phyloP scores from a whole-genome alignment of 805 yeast genomes.

The Deakozyma indianensis region DNA sequence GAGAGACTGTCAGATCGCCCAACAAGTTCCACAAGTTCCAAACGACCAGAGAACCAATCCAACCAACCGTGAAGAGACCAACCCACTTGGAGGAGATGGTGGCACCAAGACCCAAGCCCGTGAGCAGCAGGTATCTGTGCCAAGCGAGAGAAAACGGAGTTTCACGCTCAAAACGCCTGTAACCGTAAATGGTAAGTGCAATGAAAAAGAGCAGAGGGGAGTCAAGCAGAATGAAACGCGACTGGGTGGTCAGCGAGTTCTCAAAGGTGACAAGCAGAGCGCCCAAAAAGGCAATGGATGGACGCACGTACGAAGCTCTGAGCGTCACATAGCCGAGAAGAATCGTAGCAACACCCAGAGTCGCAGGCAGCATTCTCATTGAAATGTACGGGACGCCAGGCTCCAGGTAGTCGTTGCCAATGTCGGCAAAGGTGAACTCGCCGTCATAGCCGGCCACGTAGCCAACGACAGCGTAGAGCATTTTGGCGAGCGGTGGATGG shows the following conservation, averaged over 20 bases:
- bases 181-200: constrained; percentile 34
- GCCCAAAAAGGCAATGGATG: constrained; percentile 35
- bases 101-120: constrained; percentile 39
- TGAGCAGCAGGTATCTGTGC: constrained; percentile 33
- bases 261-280: constrained; percentile 43
- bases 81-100: constrained; percentile 52
- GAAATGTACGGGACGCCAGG: constrained; percentile 33
- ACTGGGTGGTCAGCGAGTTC: constrained; percentile 47
- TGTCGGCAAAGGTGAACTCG: constrained; percentile 25
- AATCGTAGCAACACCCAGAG: constrained; percentile 39
- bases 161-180: constrained; percentile 34
- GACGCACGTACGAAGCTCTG: constrained; percentile 39
- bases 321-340: constrained; percentile 40
- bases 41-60: constrained; percentile 40
- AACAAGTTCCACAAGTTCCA: constrained; percentile 50
- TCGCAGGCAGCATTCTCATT: constrained; percentile 43
- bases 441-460: constrained; percentile 39
- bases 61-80: constrained; percentile 51
- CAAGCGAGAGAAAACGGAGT: constrained; percentile 35
- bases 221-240: constrained; percentile 37
- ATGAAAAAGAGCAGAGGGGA: constrained; percentile 29
- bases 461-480: constrained; percentile 42
- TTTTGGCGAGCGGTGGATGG: constrained; percentile 57
- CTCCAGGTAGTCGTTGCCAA: constrained; percentile 31
- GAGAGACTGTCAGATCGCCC: constrained; percentile 48